A percentile compares a stretch with the other conserved stretches of the same genome.
Conservation (phyloP, 176 grass and related monocot genomes). For the Secale cereale region DNA sequence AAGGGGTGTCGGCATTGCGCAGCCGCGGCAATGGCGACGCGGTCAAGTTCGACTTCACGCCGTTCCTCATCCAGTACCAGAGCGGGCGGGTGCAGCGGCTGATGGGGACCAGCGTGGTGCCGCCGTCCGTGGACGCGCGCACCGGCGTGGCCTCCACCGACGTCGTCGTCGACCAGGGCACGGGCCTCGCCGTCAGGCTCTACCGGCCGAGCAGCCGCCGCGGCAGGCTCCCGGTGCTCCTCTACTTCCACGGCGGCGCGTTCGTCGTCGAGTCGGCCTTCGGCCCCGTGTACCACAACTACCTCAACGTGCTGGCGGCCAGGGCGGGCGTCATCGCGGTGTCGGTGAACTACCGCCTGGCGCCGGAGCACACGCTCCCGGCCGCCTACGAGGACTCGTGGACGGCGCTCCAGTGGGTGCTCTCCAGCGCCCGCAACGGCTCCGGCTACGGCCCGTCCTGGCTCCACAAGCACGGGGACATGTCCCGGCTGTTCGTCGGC, state of each 20-base stretch:
- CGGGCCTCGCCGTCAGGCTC: slow-evolving; percentile 43
- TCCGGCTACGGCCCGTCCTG: slow-evolving; percentile 24
- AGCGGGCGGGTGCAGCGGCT: slow-evolving; percentile 53
- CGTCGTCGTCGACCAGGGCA: slow-evolving; percentile 34
- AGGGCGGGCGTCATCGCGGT: slow-evolving; percentile 42
- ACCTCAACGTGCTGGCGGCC: slow-evolving; percentile 52
- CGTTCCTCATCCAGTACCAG: slow-evolving; percentile 54
- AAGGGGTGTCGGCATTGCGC: slow-evolving; percentile 25
- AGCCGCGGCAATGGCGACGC: background rate
- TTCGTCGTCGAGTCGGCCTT: slow-evolving; percentile 72
- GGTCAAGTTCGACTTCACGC: slow-evolving; percentile 72
- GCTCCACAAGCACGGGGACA: slow-evolving; percentile 47
- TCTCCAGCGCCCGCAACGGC: slow-evolving; percentile 5
- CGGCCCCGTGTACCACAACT: slow-evolving; percentile 54
- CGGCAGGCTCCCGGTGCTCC: slow-evolving; percentile 51
- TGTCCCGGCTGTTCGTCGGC: slow-evolving; percentile 48
- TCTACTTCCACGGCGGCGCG: slow-evolving; percentile 92
- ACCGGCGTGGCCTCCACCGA: slow-evolving; percentile 58
- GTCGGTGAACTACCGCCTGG: slow-evolving; percentile 74
- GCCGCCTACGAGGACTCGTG: slow-evolving; percentile 80
- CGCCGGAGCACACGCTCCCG: slow-evolving; percentile 67
- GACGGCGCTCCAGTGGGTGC: slow-evolving; percentile 59
- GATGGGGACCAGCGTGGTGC: slow-evolving; percentile 31
- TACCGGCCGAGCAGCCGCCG: slow-evolving; percentile 30
- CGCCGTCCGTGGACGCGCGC: slow-evolving; percentile 34